Conservation (phyloP, 306 rosid genomes). For the Hippophae rhamnoides region DNA sequence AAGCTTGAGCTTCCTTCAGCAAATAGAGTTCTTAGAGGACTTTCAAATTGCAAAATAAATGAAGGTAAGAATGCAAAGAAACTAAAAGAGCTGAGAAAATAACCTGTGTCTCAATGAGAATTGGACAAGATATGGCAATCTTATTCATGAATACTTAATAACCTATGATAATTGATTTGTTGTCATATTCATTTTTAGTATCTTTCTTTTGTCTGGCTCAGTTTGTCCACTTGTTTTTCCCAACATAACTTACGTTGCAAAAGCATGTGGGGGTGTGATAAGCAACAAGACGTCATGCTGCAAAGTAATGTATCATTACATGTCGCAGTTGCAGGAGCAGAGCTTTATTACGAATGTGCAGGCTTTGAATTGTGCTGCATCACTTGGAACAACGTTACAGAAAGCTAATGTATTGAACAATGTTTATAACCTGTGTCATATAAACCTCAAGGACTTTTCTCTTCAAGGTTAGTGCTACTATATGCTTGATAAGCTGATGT, state of each 20-base stretch:
- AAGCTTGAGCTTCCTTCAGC: slow-evolving; percentile 39
- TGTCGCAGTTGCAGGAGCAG: slow-evolving; percentile 51
- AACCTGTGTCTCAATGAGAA: background rate
- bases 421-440: slow-evolving; percentile 46
- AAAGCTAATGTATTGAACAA: slow-evolving; percentile 36
- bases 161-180: slow-evolving; percentile 5
- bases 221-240: slow-evolving; percentile 58
- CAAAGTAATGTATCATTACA: slow-evolving; percentile 39
- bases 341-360: slow-evolving; percentile 65
- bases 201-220: slow-evolving; percentile 24
- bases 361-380: slow-evolving; percentile 60
- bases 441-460: slow-evolving; percentile 63
- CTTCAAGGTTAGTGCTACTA: slow-evolving; percentile 50
- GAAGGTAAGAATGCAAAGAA: slow-evolving; percentile 32
- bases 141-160: slow-evolving; percentile 2
- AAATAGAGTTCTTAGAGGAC: slow-evolving; percentile 46
- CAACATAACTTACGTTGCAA: slow-evolving; percentile 31
- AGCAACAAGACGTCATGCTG: slow-evolving; percentile 42
- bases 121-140: background rate
- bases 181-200: slow-evolving; percentile 21
- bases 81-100: background rate
- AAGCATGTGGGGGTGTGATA: slow-evolving; percentile 36
- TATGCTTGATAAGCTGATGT: slow-evolving; percentile 1
- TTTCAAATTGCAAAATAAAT: slow-evolving; percentile 56
- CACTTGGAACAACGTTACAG: slow-evolving; percentile 53